phyloP scores from a whole-genome alignment of 78 protist species.

The Chrysochromulina tobinii region DNA sequence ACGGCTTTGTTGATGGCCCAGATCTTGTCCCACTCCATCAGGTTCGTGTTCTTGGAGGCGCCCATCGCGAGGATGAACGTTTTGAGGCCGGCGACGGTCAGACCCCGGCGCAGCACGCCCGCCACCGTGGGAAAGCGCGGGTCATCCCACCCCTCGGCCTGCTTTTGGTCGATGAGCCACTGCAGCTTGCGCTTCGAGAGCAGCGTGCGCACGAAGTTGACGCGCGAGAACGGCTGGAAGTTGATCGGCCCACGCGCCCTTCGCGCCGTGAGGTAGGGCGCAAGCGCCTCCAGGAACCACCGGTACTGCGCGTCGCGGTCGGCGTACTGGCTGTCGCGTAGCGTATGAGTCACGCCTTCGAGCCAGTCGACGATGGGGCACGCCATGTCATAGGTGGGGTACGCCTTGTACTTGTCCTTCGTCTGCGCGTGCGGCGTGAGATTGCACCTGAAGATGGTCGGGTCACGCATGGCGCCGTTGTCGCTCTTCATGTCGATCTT shows the following conservation, averaged over 20 bases:
- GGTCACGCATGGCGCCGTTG: slow-evolving; percentile 94
- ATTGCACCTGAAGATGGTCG: slow-evolving; percentile 88
- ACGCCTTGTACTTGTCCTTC: slow-evolving; percentile 52
- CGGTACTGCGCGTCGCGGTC: slow-evolving; percentile 87
- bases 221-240: slow-evolving; percentile 52
- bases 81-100: slow-evolving; percentile 83
- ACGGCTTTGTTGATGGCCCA: slow-evolving; percentile 89
- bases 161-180: slow-evolving; percentile 32
- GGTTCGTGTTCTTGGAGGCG: slow-evolving; percentile 40
- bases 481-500: slow-evolving; percentile 80
- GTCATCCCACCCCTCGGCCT: slow-evolving; percentile 96
- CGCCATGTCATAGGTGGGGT: slow-evolving; percentile 98
- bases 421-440: background rate
- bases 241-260: slow-evolving; percentile 53
- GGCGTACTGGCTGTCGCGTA: slow-evolving; percentile 94
- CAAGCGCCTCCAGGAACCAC: background rate
- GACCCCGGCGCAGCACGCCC: slow-evolving; percentile 94
- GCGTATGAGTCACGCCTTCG: slow-evolving; percentile 96
- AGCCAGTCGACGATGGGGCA: slow-evolving; percentile 95
- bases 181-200: slow-evolving; percentile 53
- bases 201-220: background rate
- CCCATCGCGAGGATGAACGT: slow-evolving; percentile 68
- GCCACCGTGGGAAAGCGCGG: slow-evolving; percentile 98
- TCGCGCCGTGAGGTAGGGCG: background rate
- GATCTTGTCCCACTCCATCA: slow-evolving; percentile 83